Evolutionary conservation across 2,329 filamentous ascomycete species (phyloP), one percentile per base, ranked within the genome.

Genomic region (Alternaria longipes): DNA sequence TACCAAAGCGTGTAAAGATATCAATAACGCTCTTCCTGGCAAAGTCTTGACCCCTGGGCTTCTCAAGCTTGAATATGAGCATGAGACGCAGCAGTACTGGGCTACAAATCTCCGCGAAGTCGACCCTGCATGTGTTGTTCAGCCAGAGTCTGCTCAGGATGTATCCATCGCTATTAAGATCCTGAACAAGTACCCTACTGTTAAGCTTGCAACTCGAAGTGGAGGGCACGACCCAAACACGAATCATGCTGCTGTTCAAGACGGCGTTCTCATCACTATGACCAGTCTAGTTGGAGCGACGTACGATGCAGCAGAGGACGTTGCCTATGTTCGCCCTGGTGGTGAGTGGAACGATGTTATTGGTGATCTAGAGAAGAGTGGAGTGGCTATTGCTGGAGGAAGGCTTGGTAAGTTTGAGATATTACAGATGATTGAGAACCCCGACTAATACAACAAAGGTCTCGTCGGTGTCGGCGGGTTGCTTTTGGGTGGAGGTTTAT

Each of bases 341-440:
- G 78, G 78, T 24, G 74, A 79, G 59, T 81, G 78, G 78, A 78
- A 79, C 54, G 75, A 80, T 59, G 78, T 80, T 5, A 73, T 79
- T 41, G 67, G 71, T 3, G 67, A 71, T 6, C 65, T 81, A 28
- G 74, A 74, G n/a, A 62, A 73, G 18, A 65, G 72, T 22, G 77
- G 77, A 6, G 74, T 80, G 18, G 73, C 78, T 9, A 70, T 79
- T 46, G 64, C 75, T n/a, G 66, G 72, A 46, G 72, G 70, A 49
- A 64, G 71, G 11, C 49, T 75, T 20, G 69, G 68, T 65, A 54
- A 8, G 60, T 32, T 36, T 20, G 20, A 14, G 22, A 11, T n/a
- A 24, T 22, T 7, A 2, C 22, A 40, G 16, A 46, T 42, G 14
- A 30, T 14, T n/a, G 8, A 12, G 20, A 38, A 22, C 16, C n/a